phyloP scores from a whole-genome alignment of 192 early-diverging fungal genomes.

The Umbelopsis isabellina region DNA sequence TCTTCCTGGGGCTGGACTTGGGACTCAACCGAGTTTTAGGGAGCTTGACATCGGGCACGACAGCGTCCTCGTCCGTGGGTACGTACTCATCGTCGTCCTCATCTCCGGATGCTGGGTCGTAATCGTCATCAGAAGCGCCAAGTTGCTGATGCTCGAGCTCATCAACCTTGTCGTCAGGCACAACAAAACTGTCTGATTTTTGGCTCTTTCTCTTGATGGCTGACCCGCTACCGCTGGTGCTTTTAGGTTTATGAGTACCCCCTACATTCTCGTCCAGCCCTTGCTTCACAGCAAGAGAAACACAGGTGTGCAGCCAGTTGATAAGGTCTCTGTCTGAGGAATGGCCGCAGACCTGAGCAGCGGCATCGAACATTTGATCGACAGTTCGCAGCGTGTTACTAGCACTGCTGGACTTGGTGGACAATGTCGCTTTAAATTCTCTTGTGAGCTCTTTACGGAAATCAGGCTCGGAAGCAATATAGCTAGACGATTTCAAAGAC shows the following conservation, averaged over 20 bases:
- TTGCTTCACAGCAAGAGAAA: conserved; percentile 8
- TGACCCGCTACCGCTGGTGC: neutral
- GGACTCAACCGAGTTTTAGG: neutral
- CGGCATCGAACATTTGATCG: conserved; percentile 27
- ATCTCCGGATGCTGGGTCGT: conserved; percentile 17
- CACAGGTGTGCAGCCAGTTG: conserved; percentile 33
- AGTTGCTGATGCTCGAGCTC: conserved; percentile 3
- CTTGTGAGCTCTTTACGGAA: conserved; percentile 3
- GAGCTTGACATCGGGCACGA: conserved; percentile 6
- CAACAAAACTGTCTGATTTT: conserved; percentile 18
- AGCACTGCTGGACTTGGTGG: conserved; percentile 28
- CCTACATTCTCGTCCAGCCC: neutral
- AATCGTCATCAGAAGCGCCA: conserved; percentile 35
- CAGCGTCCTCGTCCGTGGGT: conserved; percentile 15
- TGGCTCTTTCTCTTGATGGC: neutral
- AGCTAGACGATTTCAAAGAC: conserved; percentile 13
- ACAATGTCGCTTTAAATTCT: neutral
- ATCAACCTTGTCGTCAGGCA: neutral
- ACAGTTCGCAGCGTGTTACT: conserved; percentile 28
- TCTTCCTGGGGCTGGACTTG: neutral
- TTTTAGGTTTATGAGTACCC: neutral
- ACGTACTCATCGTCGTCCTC: conserved; percentile 27
- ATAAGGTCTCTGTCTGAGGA: conserved; percentile 26
- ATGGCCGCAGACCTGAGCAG: conserved; percentile 9
- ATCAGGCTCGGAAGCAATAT: conserved; percentile 2